Percentiles rank a stretch among this genome's conserved stretches.
Evolutionary conservation across 495 filamentous ascomycete species (phyloP).

Genomic region (Poronia punctata): DNA sequence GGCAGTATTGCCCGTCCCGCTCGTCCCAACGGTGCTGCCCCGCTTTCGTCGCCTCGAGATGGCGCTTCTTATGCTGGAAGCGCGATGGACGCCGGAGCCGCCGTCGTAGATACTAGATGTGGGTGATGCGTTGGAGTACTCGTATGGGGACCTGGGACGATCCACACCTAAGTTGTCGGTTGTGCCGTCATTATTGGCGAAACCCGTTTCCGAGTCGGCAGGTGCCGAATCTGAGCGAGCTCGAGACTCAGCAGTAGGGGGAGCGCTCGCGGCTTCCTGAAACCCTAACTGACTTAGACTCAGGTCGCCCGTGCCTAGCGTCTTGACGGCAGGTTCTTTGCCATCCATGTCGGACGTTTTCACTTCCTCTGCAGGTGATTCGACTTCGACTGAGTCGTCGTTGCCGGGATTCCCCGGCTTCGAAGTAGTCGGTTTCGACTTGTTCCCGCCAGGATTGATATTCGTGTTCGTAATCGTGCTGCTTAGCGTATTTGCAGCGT

Average conservation of each 20-base stretch:
- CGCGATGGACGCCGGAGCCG: slow-evolving; percentile 59
- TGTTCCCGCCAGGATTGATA: slow-evolving; percentile 31
- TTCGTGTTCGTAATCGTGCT: slow-evolving; percentile 68
- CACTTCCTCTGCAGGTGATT: slow-evolving; percentile 30
- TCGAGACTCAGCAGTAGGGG: slow-evolving; percentile 34
- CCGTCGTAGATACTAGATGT: slow-evolving; percentile 63
- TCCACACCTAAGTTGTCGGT: slow-evolving; percentile 24
- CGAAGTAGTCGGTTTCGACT: slow-evolving; percentile 28
- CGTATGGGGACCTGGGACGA: slow-evolving; percentile 38
- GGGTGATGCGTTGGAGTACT: slow-evolving; percentile 51
- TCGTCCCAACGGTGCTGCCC: slow-evolving; percentile 60
- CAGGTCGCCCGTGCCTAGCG: slow-evolving; percentile 80
- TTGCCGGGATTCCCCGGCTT: slow-evolving; percentile 25
- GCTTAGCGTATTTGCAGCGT: slow-evolving; percentile 78
- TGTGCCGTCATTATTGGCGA: slow-evolving; percentile 15
- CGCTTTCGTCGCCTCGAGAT: slow-evolving; percentile 65
- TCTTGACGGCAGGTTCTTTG: slow-evolving; percentile 77
- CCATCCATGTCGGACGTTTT: slow-evolving; percentile 36
- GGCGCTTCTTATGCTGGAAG: slow-evolving; percentile 75
- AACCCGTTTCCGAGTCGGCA: slow-evolving; percentile 19
- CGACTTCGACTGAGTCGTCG: slow-evolving; percentile 43
- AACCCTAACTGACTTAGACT: slow-evolving; percentile 79
- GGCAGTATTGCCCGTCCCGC: slow-evolving; percentile 36
- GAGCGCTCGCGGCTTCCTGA: slow-evolving; percentile 40
- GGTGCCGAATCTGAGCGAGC: slow-evolving; percentile 41